Base-by-base conservation (phyloP, 2,329 filamentous ascomycete genomes). In the Trichoderma brevicompactum region DNA sequence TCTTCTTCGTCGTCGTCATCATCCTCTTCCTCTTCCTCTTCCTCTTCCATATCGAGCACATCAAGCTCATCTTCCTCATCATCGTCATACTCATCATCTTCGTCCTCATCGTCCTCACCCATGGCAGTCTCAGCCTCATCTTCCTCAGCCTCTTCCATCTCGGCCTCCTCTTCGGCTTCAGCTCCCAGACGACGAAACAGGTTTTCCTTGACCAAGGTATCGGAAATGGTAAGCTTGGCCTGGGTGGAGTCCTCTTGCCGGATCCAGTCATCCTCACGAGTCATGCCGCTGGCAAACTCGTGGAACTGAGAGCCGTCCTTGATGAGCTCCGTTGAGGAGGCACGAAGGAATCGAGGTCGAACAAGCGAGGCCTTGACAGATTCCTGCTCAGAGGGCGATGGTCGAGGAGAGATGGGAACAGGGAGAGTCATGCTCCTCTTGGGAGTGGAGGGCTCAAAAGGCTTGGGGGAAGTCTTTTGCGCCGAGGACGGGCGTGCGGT, bases 261-360 rank as follows among this genome's bases (percentile, higher is more conserved):
- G 36, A 96, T 92, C 95, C 95, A 99, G 72, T 97, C 94, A 65
- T 97, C 94, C 68, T 95, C 91, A 66, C 92, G 87, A 46, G 90
- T 83, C 65, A 88, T 84, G 56, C 92, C 93, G 74, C 90, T 93
- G 49, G 92, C 94, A 75, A 98, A 98, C 73, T 97, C 94, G 75
- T 97, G 92, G 74, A 97, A 98, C 55, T 80, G 87, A 74, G 80
- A 87, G 32, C 82, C 82, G 68, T 89, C 85, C 46, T 80, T 80
- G 43, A 79, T 78, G 49, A 87, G 72, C 56, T 87, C 85, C 41
- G 74, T 79, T 5, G 80, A 79, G 65, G 82, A 78, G 15, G 82
- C 84, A 7, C 80, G 82, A 13, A 87, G 76, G 70, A 82, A 87
- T 69, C 80, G 83, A 32, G 78, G 77, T 9, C 77, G 72, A 13